Base-by-base conservation (phyloP, 1,284 basidiomycete species). In the Puccinia horiana region DNA sequence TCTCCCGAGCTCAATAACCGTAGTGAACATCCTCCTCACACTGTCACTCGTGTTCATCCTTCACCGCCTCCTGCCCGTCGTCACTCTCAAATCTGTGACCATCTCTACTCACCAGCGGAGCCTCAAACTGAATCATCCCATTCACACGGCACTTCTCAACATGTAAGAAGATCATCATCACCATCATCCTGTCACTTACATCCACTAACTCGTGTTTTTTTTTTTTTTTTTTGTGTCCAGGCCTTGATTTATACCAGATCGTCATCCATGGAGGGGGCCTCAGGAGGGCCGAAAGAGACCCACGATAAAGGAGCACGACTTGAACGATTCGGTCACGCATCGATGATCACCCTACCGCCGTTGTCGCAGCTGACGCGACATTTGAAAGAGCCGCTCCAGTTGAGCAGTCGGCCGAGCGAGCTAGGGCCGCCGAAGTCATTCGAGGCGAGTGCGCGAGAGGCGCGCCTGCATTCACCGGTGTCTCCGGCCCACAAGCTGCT, bases 361-460 rank as follows among this genome's bases (percentile, higher is more conserved):
- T 26, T 75, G 18, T 75, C 73, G 14, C 54, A 61, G 23, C 35
- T 75, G 6, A 75, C 54, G 54, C 40, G 32, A 44, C 37, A 52
- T 23, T 20, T 75, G 54, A 42, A 9, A 4, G 35, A 32, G 20
- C 20, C 23, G 8, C 37, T 9, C 2, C 35, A 42, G 16, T 2
- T 40, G 35, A 44, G 23, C 37, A 0, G 29, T 14, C 70, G 52
- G n/a, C 18, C 70, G 1, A 72, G 16, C 23, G 54, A 61, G 35
- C 54, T 54, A 37, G 78, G 78, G 16, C 78, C 78, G 14, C 78
- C 78, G 2, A 72, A 32, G 32, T 81, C 78, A 14, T 81, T 81
- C 23, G 78, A 81, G 44, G 78, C 47, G 0, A 81, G 78, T 63
- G 78, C 78, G 0, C 32, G 78, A 3, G 69, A 81, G 56, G 78